Base-by-base conservation (phyloP, 2,329 filamentous ascomycete species). In the Cladophialophora carrionii region DNA sequence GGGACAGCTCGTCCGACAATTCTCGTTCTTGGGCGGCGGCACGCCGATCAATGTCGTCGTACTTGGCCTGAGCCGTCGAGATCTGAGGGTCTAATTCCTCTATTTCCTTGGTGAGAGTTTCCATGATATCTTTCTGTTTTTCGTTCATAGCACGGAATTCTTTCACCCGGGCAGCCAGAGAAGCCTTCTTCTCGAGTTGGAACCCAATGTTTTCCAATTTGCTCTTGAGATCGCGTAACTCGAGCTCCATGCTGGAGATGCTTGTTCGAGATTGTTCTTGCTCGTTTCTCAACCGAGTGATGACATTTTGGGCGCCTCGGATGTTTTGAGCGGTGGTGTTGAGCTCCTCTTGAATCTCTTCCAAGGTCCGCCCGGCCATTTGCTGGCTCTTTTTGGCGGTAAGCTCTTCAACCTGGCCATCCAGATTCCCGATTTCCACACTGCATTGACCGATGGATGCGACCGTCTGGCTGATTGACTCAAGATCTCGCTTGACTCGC, bases 301-400 rank as follows among this genome's bases (percentile, higher is more conserved):
- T 82, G 51, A 82, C 84, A 49, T 81, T 81, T 73, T 90, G 92
- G 31, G 87, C 78, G 24, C 79, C 78, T 61, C 88, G 86, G 70
- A 87, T 83, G 73, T 90, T 87, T 66, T 92, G 90, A 22, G 84
- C 85, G 62, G 88, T 83, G 20, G 80, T 78, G 55, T 87, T 86
- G 67, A 92, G 86, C 55, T 92, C 86, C 60, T 90, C 88, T 71
- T 95, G 90, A 60, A 98, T 92, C 70, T 95, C 90, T 61, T 96
- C 90, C 6, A 92, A 84, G 32, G 90, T 90, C 67, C 91, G 87
- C 14, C 86, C 84, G 9, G 83, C 76, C 12, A 85, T 85, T 29
- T 84, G 82, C 14, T 88, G 85, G 72, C 89, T 87, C 74, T 97
- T 90, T 71, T 92, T 92, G 8, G 87, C 87, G 64, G 86, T 83